Conservation (phyloP, 2,329 filamentous ascomycete genomes). For the Microascus cirrosus region DNA sequence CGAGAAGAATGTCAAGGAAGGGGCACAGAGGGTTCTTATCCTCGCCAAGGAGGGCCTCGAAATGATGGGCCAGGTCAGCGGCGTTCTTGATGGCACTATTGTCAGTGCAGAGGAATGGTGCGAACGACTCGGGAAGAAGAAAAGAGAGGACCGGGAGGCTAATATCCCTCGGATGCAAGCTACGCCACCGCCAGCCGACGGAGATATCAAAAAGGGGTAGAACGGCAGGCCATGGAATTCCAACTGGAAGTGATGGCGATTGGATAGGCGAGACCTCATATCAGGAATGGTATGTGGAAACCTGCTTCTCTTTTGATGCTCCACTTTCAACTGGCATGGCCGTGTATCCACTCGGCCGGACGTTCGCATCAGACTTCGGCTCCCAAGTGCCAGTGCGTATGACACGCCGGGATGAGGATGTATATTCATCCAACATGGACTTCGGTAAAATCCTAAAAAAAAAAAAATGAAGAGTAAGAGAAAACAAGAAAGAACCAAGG, state of each 20-base stretch:
- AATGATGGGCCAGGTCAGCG: constrained; percentile 86
- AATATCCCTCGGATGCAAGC: constrained; percentile 10
- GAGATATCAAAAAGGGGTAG: constrained; percentile 16
- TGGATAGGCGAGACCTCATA: not conserved
- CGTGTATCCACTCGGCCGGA: no score
- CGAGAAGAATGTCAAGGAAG: constrained; percentile 35
- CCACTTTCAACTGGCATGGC: no score
- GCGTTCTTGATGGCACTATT: constrained; percentile 80
- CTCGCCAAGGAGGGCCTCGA: constrained; percentile 85
- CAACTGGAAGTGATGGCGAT: not conserved
- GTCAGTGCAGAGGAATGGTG: constrained; percentile 89
- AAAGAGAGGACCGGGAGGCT: not conserved
- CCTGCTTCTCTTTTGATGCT: no score
- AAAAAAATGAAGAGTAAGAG: no score
- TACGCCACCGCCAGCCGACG: constrained; percentile 14
- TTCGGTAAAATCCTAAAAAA: no score
- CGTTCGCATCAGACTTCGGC: no score
- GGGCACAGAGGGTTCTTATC: constrained; percentile 68
- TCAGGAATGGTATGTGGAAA: not conserved
- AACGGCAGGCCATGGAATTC: not conserved
- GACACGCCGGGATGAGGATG: no score
- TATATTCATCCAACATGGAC: no score
- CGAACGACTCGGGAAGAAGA: constrained; percentile 52
- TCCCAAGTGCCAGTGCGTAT: no score
- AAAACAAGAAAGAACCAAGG: no score